Conservation (phyloP, 371 early-diverging fungal genomes). For the Mucor saturninus region DNA sequence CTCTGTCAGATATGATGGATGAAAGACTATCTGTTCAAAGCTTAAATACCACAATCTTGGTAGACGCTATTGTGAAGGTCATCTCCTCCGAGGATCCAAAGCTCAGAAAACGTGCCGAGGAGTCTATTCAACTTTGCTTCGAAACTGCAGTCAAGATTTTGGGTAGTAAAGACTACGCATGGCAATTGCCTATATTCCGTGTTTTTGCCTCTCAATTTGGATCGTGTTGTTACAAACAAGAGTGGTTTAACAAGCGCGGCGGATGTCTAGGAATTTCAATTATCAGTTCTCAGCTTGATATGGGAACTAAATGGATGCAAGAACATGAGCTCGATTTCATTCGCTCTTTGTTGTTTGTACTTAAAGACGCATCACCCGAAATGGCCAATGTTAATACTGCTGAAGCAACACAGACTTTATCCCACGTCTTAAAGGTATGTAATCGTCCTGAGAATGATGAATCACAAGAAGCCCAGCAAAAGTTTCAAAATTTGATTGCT, state of each 20-base stretch:
- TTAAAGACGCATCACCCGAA: slow-evolving; percentile 90
- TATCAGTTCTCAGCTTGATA: slow-evolving; percentile 78
- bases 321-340: slow-evolving; percentile 93
- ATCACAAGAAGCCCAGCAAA: slow-evolving; percentile 59
- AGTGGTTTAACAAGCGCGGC: slow-evolving; percentile 85
- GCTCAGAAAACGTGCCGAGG: slow-evolving; percentile 69
- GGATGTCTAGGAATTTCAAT: slow-evolving; percentile 92
- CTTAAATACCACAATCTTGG: slow-evolving; percentile 67
- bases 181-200: slow-evolving; percentile 76
- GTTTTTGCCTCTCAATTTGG: slow-evolving; percentile 80
- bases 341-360: slow-evolving; percentile 88
- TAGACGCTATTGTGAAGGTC: slow-evolving; percentile 81
- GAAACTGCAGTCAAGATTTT: slow-evolving; percentile 61
- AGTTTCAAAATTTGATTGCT: slow-evolving; percentile 73
- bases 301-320: slow-evolving; percentile 89
- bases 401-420: slow-evolving; percentile 77
- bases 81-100: slow-evolving; percentile 72
- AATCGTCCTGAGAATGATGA: slow-evolving; percentile 72
- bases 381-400: slow-evolving; percentile 77
- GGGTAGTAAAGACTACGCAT: slow-evolving; percentile 63
- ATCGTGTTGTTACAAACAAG: slow-evolving; percentile 85
- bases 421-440: slow-evolving; percentile 83
- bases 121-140: slow-evolving; percentile 67
- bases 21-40: slow-evolving; percentile 49
- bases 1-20: slow-evolving; percentile 52